Base-by-base conservation (phyloP, 2,329 filamentous ascomycete species). In the Apiospora koreana region DNA sequence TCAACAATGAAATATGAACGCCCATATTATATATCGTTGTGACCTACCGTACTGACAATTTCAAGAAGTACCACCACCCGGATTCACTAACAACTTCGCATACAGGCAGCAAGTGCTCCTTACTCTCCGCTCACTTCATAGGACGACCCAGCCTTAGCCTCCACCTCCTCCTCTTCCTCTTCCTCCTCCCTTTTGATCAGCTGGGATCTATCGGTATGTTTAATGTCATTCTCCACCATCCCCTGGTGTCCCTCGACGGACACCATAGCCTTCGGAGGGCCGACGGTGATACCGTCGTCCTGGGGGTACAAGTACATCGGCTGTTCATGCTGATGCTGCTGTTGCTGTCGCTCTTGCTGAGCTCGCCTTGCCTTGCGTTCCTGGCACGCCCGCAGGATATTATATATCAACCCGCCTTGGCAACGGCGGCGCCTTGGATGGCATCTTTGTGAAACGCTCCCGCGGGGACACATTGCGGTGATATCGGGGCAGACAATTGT, bases 1-100 rank as follows among this genome's bases (percentile, higher is more conserved):
- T 38, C 54, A 62, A 62, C 38, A 62, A 62, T 62, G 54, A 38
- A 38, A 38, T n/a, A 62, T 62, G 54, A 62, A 62, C 54, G 54
- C 31, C 54, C 54, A 62, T 23, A 38, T 38, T 9, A 38, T 18
- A 38, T 62, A 8, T 18, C 18, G 18, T 38, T 62, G 18, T 3
- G 21, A 14, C 31, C 5, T 18, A 62, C 9, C 54, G 1, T 38
- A 9, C 14, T 3, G 18, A 9, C 9, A 3, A 12, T 4, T n/a
- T 12, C 1, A 38, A 14, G 3, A 9, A 2, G 9, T 9, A 28
- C 21, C 35, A 7, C 9, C 6, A 8, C 31, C 9, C 28, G 9
- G 1, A 23, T 12, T n/a, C 3, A 6, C 8, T 14, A 38, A 4
- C 18, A 62, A 1, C 21, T 1, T 12, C 9, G 18, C 31, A 4